Percentiles rank a stretch among this genome's conserved stretches.
phyloP scores from a whole-genome alignment of 768 basidiomycete genomes.

The Asterophora parasitica region DNA sequence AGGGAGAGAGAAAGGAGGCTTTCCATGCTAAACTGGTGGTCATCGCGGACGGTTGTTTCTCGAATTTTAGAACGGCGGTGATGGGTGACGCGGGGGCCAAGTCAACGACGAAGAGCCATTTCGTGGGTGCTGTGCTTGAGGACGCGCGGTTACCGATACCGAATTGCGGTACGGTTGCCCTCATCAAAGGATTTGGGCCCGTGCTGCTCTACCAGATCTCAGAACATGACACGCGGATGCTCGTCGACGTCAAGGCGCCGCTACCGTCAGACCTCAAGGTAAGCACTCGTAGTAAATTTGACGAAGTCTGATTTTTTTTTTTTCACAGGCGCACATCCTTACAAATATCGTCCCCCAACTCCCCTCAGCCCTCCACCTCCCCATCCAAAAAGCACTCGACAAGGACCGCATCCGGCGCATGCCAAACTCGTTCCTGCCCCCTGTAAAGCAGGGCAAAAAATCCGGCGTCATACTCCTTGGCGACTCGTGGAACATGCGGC shows the following conservation, averaged over 20 bases:
- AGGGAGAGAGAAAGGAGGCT: constrained; percentile 39
- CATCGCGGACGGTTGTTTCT: constrained; percentile 93
- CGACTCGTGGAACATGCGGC: constrained; percentile 99
- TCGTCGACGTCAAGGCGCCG: constrained; percentile 84
- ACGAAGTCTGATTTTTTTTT: constrained; percentile 1
- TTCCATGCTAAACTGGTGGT: constrained; percentile 77
- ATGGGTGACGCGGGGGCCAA: constrained; percentile 48
- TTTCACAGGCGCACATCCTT: constrained; percentile 61
- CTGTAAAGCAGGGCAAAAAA: constrained; percentile 65
- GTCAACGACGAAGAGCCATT: constrained; percentile 65
- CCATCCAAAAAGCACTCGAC: constrained; percentile 68
- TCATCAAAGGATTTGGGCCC: constrained; percentile 78
- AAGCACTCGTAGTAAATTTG: constrained; percentile 16
- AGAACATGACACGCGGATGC: constrained; percentile 84
- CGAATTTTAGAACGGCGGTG: constrained; percentile 79
- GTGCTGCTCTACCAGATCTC: constrained; percentile 93
- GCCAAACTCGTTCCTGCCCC: constrained; percentile 93
- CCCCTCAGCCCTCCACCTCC: constrained; percentile 61
- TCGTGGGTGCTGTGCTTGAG: constrained; percentile 81
- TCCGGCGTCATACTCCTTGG: constrained; percentile 83
- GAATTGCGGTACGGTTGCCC: constrained; percentile 78
- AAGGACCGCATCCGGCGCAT: constrained; percentile 80
- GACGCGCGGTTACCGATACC: constrained; percentile 69
- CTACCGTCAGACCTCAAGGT: constrained; percentile 81
- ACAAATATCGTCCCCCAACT: constrained; percentile 75